Evolutionary conservation across 352 stramenopile genomes (phyloP), one percentile per base, ranked within the genome.

Genomic region (Aphanomyces invadans): DNA sequence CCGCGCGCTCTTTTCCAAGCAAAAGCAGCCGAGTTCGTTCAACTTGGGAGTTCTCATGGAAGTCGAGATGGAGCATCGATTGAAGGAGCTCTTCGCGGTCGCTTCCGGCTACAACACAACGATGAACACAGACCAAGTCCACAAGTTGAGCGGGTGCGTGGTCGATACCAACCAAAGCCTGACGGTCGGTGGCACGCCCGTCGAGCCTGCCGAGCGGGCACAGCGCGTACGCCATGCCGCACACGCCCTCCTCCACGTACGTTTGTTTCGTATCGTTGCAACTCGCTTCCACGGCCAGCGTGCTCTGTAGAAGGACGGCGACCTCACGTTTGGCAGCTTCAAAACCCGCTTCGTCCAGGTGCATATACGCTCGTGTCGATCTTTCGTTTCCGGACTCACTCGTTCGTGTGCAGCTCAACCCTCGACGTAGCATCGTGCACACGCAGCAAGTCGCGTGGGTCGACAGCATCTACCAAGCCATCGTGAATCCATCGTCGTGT

Each of bases 111-210:
- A 29, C 46, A 54, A 54, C 46, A 54, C 17, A 17, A 21, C 28
- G 17, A 54, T 54, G 46, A 54, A 54, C 46, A 54, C 21, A 23
- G 28, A 54, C 11, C 46, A 54, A 54, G 25, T 54, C 9, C 46
- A 54, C 28, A 23, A 17, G 19, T 54, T 54, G 46, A 54, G 46
- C 23, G 10, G 12, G 9, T 54, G 46, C 23, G 9, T 54, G 9
- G 46, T 28, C 46, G 25, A n/a, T n/a, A n/a, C n/a, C n/a, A n/a
- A n/a, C n/a, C n/a, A n/a, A n/a, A n/a, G n/a, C n/a, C n/a, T n/a
- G n/a, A n/a, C n/a, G n/a, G n/a, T n/a, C n/a, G n/a, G n/a, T n/a
- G n/a, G n/a, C n/a, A n/a, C n/a, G n/a, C n/a, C n/a, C n/a, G n/a
- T n/a, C n/a, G n/a, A n/a, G n/a, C n/a, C n/a, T n/a, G n/a, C n/a